Base-by-base conservation (phyloP, 169 alveolate genomes). In the Babesia gibsoni region DNA sequence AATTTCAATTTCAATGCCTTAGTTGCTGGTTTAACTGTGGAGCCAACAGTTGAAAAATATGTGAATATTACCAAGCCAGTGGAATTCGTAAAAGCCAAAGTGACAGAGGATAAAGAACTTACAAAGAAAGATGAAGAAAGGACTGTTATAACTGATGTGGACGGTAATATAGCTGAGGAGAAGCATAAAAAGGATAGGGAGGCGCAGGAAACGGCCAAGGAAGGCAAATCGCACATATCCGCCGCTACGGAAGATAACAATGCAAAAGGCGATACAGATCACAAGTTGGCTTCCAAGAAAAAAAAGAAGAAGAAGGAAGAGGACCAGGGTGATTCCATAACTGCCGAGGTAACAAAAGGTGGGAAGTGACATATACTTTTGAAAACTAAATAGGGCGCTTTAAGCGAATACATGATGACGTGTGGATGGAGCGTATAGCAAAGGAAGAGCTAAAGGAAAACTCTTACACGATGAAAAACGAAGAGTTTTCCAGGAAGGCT, bases 391-490 rank as follows among this genome's bases (percentile, higher is more conserved):
- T 58, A 73, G 83, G 83, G 16, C 84, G 77, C 9, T 75, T 75
- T 30, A 75, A 52, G 48, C 68, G 84, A 14, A 67, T 75, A 27
- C 63, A 75, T 1, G 73, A 67, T n/a, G 84, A 75, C 0, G 72
- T 66, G 32, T 75, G 84, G 84, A 10, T 75, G 35, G 41, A 50
- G 18, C 68, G 68, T 23, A 75, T 75, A 10, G 80, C 52, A 39
- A 75, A 75, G 73, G 84, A 75, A 1, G 84, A 75, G 63, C 42
- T 75, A 43, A 65, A 67, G 45, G 57, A 36, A 37, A 75, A 75
- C 45, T 63, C 84, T 9, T 75, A 66, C 42, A 65, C 18, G 50
- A 54, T 53, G 66, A 75, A 67, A 73, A 37, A 53, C 22, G 84
- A 75, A 36, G 52, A 64, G 20, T 75, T 75, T 33, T 68, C 67